A percentile compares a stretch with the other conserved stretches of the same genome.
These are phyloP conservation scores for Alternaria conjuncta DNA, from an alignment of 2,329 filamentous ascomycete genomes.

Conservation along the genomic window DNA sequence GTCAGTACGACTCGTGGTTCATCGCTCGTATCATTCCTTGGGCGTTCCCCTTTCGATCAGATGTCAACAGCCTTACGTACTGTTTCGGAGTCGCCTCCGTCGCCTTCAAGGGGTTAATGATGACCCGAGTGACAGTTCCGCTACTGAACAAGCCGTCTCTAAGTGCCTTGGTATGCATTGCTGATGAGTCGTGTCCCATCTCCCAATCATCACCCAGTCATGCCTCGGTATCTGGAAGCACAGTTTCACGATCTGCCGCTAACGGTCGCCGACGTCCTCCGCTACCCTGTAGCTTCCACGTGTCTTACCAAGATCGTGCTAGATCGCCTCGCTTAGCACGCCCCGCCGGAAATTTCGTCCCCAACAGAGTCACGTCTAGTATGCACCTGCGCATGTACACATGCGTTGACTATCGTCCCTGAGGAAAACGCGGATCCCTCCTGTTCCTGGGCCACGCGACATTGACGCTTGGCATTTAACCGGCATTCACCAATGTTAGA, in stretches of 20 bases:
- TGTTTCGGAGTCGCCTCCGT: background rate
- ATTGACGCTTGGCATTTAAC: background rate
- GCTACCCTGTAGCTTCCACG: constrained; percentile 12
- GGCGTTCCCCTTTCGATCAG: background rate
- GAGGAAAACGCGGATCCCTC: constrained; percentile 12
- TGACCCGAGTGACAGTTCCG: background rate
- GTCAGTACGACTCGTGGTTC: background rate
- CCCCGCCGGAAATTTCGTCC: constrained; percentile 4
- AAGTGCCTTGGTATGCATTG: background rate
- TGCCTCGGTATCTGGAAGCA: constrained; percentile 10
- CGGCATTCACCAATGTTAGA: background rate
- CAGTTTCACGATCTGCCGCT: constrained; percentile 15
- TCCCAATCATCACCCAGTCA: background rate
- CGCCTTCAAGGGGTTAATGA: background rate
- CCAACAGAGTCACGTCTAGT: constrained; percentile 8
- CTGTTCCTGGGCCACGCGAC: constrained; percentile 13
- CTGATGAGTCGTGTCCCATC: background rate
- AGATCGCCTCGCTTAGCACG: constrained; percentile 6
- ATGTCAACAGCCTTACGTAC: background rate
- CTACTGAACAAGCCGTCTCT: background rate
- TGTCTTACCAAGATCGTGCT: constrained; percentile 8
- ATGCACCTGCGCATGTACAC: background rate
- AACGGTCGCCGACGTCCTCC: constrained; percentile 13
- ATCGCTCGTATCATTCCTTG: background rate
- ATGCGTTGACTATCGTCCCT: constrained; percentile 1